These are phyloP conservation scores for Boletus insuetus DNA, from an alignment of 768 basidiomycete species.

Conservation along the genomic window DNA sequence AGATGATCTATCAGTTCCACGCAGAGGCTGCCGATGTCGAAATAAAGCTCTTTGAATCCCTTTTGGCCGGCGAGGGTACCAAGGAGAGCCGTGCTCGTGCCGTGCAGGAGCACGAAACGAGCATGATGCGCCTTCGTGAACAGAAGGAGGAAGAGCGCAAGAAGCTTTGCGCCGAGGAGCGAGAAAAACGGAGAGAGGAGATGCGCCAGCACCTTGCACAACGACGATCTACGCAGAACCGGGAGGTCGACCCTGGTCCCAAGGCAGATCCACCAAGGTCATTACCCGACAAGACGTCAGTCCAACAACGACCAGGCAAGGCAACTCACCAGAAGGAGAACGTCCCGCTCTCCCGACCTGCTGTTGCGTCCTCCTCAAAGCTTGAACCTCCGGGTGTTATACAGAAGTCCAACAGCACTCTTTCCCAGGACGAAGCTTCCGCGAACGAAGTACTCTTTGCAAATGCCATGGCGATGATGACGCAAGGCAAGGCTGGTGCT, in stretches of 20 bases:
- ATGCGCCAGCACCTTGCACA: slow-evolving; percentile 19
- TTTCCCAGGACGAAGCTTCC: slow-evolving; percentile 26
- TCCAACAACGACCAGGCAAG: slow-evolving; percentile 16
- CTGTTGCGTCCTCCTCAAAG: slow-evolving; percentile 8
- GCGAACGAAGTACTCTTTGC: slow-evolving; percentile 29
- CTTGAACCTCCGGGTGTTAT: slow-evolving; percentile 22
- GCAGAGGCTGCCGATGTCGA: slow-evolving; percentile 29
- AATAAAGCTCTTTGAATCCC: slow-evolving; percentile 28
- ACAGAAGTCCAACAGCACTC: slow-evolving; percentile 25
- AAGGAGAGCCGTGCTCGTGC: slow-evolving; percentile 29
- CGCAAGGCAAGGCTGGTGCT: slow-evolving; percentile 8
- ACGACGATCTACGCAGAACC: slow-evolving; percentile 15
- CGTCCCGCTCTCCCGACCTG: slow-evolving; percentile 13
- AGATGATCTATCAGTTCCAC: slow-evolving; percentile 35
- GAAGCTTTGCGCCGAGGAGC: slow-evolving; percentile 27
- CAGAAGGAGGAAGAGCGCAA: slow-evolving; percentile 33
- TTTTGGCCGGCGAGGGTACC: slow-evolving; percentile 26
- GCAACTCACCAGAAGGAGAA: slow-evolving; percentile 28
- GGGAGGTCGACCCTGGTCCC: slow-evolving; percentile 11
- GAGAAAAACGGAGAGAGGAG: slow-evolving; percentile 25
- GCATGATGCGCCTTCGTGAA: slow-evolving; percentile 33
- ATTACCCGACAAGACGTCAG: slow-evolving; percentile 14
- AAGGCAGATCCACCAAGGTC: slow-evolving; percentile 14
- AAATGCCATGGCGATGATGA: slow-evolving; percentile 20
- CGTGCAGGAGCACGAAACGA: slow-evolving; percentile 32